These are phyloP conservation scores for Mortierella hygrophila DNA, from an alignment of 192 early-diverging fungal species.

Conservation along the genomic window DNA sequence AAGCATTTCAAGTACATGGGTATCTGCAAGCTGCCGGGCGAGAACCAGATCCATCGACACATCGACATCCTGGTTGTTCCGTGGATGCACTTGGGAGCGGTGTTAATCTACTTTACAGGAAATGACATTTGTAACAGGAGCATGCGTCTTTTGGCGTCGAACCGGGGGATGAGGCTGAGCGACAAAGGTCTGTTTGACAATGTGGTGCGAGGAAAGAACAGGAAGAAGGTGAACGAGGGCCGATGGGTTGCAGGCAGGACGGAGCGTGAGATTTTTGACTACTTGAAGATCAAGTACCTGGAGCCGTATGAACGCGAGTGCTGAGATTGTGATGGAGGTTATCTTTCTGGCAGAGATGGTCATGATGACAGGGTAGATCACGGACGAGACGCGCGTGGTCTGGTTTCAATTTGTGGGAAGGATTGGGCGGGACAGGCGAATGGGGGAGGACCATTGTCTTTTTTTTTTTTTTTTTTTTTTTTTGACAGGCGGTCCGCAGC, in stretches of 20 bases:
- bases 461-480: too few species aligned
- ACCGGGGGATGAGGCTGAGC: slow-evolving; percentile 50
- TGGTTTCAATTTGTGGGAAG: neutral
- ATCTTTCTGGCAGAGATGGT: neutral
- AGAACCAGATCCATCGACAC: slow-evolving; percentile 31
- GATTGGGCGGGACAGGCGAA: neutral
- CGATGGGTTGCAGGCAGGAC: slow-evolving; percentile 54
- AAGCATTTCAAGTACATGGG: slow-evolving; percentile 59
- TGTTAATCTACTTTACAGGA: slow-evolving; percentile 49
- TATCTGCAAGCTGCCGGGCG: slow-evolving; percentile 35
- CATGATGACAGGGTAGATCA: neutral
- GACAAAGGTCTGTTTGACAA: slow-evolving; percentile 56
- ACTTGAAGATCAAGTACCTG: slow-evolving; percentile 46
- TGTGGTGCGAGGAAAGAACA: slow-evolving; percentile 28
- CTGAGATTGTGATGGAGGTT: neutral
- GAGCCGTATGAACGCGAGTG: slow-evolving; percentile 53
- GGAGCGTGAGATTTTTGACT: slow-evolving; percentile 52
- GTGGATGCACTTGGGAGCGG: slow-evolving; percentile 48
- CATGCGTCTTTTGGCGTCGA: slow-evolving; percentile 54
- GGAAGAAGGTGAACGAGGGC: slow-evolving; percentile 39
- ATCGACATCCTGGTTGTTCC: slow-evolving; percentile 54
- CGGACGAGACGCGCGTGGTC: neutral
- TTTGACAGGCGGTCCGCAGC: too few species aligned
- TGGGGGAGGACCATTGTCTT: neutral
- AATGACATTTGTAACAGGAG: slow-evolving; percentile 61